Conservation (phyloP, 2,329 filamentous ascomycete species). For the Biscogniauxia marginata region DNA sequence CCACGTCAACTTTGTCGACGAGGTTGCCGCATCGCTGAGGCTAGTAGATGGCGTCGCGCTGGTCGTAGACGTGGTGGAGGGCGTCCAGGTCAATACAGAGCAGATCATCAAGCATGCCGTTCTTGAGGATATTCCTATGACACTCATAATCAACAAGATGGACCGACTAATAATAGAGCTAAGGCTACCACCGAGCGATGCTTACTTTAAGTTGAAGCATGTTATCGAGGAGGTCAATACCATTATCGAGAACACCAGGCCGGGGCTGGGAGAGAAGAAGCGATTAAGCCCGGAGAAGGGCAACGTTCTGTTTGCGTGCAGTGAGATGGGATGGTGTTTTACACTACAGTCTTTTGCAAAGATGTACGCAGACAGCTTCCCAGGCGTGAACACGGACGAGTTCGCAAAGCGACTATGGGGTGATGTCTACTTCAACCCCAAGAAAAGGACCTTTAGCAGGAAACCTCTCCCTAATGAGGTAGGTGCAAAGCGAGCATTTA, state of each 20-base stretch:
- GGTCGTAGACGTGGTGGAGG: conserved; percentile 94
- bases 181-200: conserved; percentile 89
- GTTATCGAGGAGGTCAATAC: conserved; percentile 99
- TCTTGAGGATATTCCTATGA: conserved; percentile 83
- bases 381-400: conserved; percentile 75
- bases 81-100: conserved; percentile 98
- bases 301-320: conserved; percentile 96
- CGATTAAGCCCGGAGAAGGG: conserved; percentile 93
- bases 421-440: conserved; percentile 93
- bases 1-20: conserved; percentile 97
- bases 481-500: conserved; percentile 78
- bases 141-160: conserved; percentile 94
- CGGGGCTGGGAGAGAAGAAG: conserved; percentile 73
- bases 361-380: conserved; percentile 91
- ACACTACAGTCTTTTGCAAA: conserved; percentile 91
- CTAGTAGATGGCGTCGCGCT: conserved; percentile 89
- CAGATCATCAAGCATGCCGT: conserved; percentile 96
- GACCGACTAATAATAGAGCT: conserved; percentile 92
- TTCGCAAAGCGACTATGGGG: conserved; percentile 90
- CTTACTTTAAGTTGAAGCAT: conserved; percentile 98
- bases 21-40: conserved; percentile 84
- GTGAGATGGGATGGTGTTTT: conserved; percentile 94
- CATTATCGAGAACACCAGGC: conserved; percentile 82
- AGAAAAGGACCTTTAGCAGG: conserved; percentile 85
- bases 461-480: conserved; percentile 72